Conservation (phyloP, 2,329 filamentous ascomycete species). For the Fusarium xyrophilum region DNA sequence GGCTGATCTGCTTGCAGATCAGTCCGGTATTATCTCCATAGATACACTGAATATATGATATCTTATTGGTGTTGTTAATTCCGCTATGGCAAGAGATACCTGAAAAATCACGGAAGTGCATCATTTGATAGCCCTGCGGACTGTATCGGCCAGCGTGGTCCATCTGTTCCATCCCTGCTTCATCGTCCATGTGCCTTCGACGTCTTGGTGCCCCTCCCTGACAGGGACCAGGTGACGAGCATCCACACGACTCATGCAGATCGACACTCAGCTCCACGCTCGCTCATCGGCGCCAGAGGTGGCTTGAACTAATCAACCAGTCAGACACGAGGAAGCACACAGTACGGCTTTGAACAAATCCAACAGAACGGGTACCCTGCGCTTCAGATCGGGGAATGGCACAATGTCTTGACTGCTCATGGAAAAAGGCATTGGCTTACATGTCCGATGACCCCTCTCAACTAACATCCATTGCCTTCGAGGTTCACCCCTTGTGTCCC, state of each 20-base stretch:
- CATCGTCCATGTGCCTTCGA: constrained; percentile 22
- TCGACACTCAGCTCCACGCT: constrained; percentile 34
- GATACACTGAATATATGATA: no score
- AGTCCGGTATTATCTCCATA: no score
- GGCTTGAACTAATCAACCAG: constrained; percentile 31
- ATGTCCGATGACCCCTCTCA: constrained; percentile 32
- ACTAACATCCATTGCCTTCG: constrained; percentile 9
- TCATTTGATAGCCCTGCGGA: no score
- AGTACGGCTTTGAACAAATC: constrained; percentile 30
- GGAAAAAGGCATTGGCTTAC: constrained; percentile 11
- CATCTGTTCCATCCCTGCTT: constrained; percentile 24
- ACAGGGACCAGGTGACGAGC: constrained; percentile 34
- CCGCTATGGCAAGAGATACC: no score
- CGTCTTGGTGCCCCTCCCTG: constrained; percentile 14
- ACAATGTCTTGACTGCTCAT: constrained; percentile 13
- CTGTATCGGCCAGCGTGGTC: constrained; percentile 17
- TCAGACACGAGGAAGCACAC: constrained; percentile 30
- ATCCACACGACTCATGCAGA: constrained; percentile 36
- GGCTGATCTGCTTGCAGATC: no score
- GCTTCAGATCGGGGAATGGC: constrained; percentile 39
- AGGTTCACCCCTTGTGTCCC: constrained; percentile 17
- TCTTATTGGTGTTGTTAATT: no score
- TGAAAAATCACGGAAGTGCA: no score
- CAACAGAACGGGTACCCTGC: constrained; percentile 38
- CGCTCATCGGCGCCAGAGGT: constrained; percentile 26